Base-by-base conservation (phyloP, 2,329 filamentous ascomycete genomes). In the Cytospora schulzeri region DNA sequence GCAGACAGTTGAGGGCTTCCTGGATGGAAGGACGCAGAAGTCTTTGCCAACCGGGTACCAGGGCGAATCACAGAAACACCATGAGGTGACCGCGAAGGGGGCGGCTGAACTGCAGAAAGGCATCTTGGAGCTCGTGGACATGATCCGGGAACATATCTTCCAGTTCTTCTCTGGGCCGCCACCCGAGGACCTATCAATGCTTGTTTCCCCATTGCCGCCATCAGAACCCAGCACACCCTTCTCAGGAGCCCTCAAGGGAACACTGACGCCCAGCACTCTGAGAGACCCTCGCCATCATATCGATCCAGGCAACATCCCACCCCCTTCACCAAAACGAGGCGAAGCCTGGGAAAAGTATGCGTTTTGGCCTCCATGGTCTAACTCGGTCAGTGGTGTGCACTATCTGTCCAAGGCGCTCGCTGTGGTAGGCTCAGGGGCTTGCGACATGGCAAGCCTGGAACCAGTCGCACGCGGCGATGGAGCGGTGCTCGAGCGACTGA, bases 361-460 rank as follows among this genome's bases (percentile, higher is more conserved):
- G 0, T 99, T 98, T 76, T 98, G 94, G 93, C 93, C 94, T 4
- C 95, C 94, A 0, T 90, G 91, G 78, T 91, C 93, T 2, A 98
- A 97, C 73, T 93, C 93, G 0, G 80, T 98, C 28, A 96, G 93
- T 65, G 94, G 91, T n/a, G 91, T 94, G 1, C 87, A 96, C 74
- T 97, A 96, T 72, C 83, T 99, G 6, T 88, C 91, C 58, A 92
- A 91, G 74, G 89, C 95, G 74, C 81, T 98, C 26, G 83, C 88
- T 0, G 81, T 97, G 3, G 87, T 99, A 4, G 93, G 94, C n/a
- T 90, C 90, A 2, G 93, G 91, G 3, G 91, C 92, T 1, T 91
- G 90, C 31, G 93, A 97, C 72, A 89, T 97, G 83, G 91, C 91
- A 1, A 86, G 88, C 31, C 81, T 97, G 31, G 81, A 83, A 17